These are phyloP conservation scores for Polytrichum formosum DNA, from an alignment of 225 moss, liverwort and hornwort genomes.

Conservation along the genomic window DNA sequence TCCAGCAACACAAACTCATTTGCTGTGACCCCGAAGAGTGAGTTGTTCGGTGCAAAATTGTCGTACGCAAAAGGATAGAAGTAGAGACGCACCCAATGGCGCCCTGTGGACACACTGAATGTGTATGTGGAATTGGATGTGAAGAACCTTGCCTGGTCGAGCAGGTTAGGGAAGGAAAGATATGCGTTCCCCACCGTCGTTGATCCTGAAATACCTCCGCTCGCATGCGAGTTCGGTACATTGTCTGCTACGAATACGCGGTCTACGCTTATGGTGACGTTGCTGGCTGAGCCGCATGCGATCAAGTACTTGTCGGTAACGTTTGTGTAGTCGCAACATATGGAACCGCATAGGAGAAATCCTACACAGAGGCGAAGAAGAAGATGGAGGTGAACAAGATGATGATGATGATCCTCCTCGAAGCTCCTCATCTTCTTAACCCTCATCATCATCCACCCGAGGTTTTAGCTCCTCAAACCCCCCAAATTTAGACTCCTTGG, in stretches of 20 bases:
- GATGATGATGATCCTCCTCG: too few species aligned
- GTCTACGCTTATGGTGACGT: constrained; percentile 22
- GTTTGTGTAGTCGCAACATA: too few species aligned
- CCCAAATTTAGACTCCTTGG: too few species aligned
- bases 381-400: too few species aligned
- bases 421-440: too few species aligned
- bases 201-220: constrained; percentile 44
- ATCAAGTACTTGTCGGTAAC: constrained; percentile 32
- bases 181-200: constrained; percentile 29
- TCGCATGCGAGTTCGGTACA: constrained; percentile 31
- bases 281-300: constrained; percentile 49
- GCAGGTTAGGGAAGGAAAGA: constrained; percentile 34
- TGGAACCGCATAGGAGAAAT: too few species aligned
- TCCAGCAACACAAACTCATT: constrained; percentile 56
- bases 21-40: constrained; percentile 54
- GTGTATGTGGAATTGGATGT: constrained; percentile 47
- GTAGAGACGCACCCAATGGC: constrained; percentile 77
- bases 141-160: constrained; percentile 71
- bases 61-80: constrained; percentile 70
- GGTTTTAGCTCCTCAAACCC: too few species aligned
- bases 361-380: too few species aligned
- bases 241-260: constrained; percentile 46
- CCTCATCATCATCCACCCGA: too few species aligned
- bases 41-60: constrained; percentile 48
- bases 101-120: constrained; percentile 51